Conservation (phyloP, 1,284 basidiomycete species). For the Malassezia vespertilionis region DNA sequence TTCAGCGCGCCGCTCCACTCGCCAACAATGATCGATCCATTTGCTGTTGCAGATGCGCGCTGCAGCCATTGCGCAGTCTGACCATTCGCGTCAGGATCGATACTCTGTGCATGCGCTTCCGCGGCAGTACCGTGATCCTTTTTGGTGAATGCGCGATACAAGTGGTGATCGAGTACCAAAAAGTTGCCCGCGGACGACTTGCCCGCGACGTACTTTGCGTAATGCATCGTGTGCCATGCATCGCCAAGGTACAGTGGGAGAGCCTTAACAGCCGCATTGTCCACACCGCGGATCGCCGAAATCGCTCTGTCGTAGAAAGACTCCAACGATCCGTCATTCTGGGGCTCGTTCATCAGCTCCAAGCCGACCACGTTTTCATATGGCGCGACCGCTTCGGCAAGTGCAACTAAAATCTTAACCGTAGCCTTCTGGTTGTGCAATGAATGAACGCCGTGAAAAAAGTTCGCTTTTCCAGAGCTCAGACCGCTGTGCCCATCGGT, state of each 20-base stretch:
- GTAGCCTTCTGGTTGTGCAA: slow-evolving; percentile 46
- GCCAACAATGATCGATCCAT: slow-evolving; percentile 58
- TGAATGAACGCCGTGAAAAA: slow-evolving; percentile 41
- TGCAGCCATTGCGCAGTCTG: slow-evolving; percentile 24
- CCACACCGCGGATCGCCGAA: slow-evolving; percentile 51
- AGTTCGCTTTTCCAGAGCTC: slow-evolving; percentile 19
- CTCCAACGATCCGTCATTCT: slow-evolving; percentile 46
- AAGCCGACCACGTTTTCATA: slow-evolving; percentile 65
- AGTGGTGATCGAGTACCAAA: slow-evolving; percentile 67
- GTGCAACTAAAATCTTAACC: slow-evolving; percentile 56
- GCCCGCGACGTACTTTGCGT: slow-evolving; percentile 54
- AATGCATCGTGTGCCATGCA: slow-evolving; percentile 64
- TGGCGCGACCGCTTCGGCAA: slow-evolving; percentile 45
- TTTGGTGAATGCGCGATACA: slow-evolving; percentile 69
- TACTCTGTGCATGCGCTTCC: slow-evolving; percentile 51
- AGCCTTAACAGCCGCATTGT: slow-evolving; percentile 17
- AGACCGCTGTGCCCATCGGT: slow-evolving; percentile 47
- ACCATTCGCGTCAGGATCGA: slow-evolving; percentile 23
- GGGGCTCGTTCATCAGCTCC: slow-evolving; percentile 74
- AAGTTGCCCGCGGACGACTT: slow-evolving; percentile 46
- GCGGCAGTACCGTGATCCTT: slow-evolving; percentile 57
- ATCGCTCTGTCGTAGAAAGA: slow-evolving; percentile 52
- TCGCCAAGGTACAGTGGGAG: slow-evolving; percentile 59
- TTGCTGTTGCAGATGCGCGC: slow-evolving; percentile 44
- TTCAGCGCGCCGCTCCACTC: slow-evolving; percentile 76